Percentiles rank a stretch among this genome's conserved stretches.
phyloP scores from a whole-genome alignment of 2,329 filamentous ascomycete species.

The Hymenoscyphus linearis region DNA sequence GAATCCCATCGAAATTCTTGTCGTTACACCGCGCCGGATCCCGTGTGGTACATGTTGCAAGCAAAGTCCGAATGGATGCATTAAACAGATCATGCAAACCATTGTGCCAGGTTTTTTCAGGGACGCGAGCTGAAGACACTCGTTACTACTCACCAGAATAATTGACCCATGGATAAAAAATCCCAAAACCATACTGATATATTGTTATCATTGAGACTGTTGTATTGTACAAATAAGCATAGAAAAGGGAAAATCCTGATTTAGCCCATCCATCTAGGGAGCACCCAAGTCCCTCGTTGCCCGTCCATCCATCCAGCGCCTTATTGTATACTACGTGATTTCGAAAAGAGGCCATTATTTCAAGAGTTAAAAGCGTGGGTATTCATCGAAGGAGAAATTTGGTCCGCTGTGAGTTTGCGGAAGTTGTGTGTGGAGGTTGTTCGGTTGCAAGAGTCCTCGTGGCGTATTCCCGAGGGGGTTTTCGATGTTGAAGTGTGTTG shows the following conservation, averaged over 20 bases:
- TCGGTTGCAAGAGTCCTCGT: not conserved
- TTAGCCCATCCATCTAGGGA: conserved; percentile 2
- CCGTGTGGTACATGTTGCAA: too few species aligned
- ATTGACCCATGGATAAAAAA: too few species aligned
- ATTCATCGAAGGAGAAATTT: not conserved
- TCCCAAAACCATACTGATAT: not conserved
- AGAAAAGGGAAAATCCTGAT: conserved; percentile 1
- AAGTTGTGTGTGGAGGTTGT: not conserved
- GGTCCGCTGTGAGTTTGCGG: not conserved
- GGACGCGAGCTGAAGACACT: too few species aligned
- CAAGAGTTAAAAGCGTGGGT: not conserved
- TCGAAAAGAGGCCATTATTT: not conserved
- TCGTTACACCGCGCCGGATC: too few species aligned
- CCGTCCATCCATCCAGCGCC: not conserved
- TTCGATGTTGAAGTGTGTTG: not conserved
- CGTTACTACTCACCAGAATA: too few species aligned
- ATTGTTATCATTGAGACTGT: not conserved
- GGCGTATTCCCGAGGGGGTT: too few species aligned
- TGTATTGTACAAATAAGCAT: conserved; percentile 3
- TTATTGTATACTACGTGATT: not conserved
- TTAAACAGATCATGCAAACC: too few species aligned
- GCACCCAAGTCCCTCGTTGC: not conserved
- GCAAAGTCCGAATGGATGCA: too few species aligned
- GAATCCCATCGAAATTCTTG: too few species aligned
- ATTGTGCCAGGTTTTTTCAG: too few species aligned